These are phyloP conservation scores for Arabis alpina DNA, from an alignment of 345 rosid genomes.

Conservation along the genomic window DNA sequence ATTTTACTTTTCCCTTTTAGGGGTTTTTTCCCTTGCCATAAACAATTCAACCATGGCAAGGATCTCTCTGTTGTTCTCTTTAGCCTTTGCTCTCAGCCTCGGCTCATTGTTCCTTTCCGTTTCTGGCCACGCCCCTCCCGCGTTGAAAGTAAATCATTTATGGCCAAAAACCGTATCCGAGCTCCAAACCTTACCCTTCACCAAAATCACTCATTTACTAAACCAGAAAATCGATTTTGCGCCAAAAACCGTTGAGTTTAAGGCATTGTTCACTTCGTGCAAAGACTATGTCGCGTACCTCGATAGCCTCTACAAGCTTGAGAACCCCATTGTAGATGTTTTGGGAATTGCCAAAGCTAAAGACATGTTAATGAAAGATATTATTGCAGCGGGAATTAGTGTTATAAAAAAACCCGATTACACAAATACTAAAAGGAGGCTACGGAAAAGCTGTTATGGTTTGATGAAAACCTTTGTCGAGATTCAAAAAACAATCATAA, in stretches of 20 bases:
- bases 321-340: constrained; percentile 28
- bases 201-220: constrained; percentile 21
- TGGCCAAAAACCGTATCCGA: constrained; percentile 28
- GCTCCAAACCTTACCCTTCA: constrained; percentile 32
- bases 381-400: constrained; percentile 27
- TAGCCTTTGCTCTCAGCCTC: constrained; percentile 27
- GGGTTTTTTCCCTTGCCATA: neutral
- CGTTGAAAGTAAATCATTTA: neutral
- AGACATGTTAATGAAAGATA: constrained; percentile 17
- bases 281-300: constrained; percentile 35
- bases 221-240: no score
- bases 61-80: constrained; percentile 31
- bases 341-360: constrained; percentile 30
- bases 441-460: constrained; percentile 19
- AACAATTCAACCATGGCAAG: constrained; percentile 36
- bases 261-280: constrained; percentile 36
- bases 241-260: constrained; percentile 18
- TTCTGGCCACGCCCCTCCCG: constrained; percentile 7
- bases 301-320: constrained; percentile 28
- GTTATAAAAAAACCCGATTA: constrained; percentile 18
- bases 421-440: constrained; percentile 21
- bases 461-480: constrained; percentile 20
- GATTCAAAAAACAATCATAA: constrained; percentile 14
- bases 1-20: neutral
- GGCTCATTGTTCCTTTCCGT: constrained; percentile 28